Percentiles rank a stretch among this genome's conserved stretches.
Conservation (phyloP, 768 basidiomycete genomes). For the Pleurotus pulmonarius region DNA sequence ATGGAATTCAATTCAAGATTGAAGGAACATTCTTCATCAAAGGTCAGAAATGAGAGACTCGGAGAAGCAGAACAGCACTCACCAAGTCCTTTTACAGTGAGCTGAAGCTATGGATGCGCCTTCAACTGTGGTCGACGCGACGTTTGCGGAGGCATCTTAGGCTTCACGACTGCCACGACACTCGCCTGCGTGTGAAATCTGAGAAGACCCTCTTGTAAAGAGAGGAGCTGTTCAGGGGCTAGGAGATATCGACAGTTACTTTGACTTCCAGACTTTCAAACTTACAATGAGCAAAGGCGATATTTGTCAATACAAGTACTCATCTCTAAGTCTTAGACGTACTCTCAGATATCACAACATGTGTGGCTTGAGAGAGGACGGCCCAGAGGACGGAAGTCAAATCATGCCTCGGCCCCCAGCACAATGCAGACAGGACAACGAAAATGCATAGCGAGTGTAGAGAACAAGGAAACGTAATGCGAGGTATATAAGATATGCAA, state of each 20-base stretch:
- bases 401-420: too few species aligned
- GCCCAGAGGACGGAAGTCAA: too few species aligned
- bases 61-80: conserved; percentile 4
- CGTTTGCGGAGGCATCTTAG: not conserved
- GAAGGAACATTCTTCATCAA: conserved; percentile 3
- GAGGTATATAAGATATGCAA: not conserved
- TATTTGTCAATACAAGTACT: too few species aligned
- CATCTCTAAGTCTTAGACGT: too few species aligned
- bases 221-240: too few species aligned
- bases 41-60: conserved; percentile 2
- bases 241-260: too few species aligned
- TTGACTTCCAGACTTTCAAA: too few species aligned
- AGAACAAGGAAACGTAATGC: not conserved
- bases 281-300: too few species aligned
- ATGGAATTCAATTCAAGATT: not conserved
- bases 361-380: too few species aligned
- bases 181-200: too few species aligned
- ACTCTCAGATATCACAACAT: too few species aligned
- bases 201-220: too few species aligned
- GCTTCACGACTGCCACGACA: conserved; percentile 3
- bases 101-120: not conserved
- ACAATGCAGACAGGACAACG: not conserved
- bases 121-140: not conserved
- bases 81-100: not conserved
- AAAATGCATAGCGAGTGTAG: not conserved